Conservation (phyloP, 306 rosid genomes). For the Prunus davidiana region DNA sequence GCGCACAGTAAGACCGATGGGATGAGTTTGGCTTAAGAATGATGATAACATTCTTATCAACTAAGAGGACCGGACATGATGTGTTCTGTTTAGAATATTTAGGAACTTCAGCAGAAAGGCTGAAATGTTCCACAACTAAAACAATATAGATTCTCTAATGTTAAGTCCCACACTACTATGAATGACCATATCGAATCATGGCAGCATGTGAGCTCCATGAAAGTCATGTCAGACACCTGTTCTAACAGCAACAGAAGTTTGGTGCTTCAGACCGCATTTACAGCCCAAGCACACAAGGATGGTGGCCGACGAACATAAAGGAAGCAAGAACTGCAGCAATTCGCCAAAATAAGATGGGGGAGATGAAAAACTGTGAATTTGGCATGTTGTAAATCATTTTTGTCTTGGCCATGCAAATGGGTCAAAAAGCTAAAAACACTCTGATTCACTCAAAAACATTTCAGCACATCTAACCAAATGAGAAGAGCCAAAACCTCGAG, state of each 20-base stretch:
- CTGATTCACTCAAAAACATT: neutral
- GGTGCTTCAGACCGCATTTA: slow-evolving; percentile 1
- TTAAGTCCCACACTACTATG: neutral
- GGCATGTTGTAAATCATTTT: neutral
- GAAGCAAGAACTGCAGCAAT: neutral
- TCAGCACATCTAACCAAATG: neutral
- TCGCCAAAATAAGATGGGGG: neutral
- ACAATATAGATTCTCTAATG: neutral
- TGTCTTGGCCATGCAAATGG: neutral
- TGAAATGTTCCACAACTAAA: neutral
- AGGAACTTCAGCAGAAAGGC: neutral
- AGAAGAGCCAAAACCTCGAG: neutral
- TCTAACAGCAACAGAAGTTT: slow-evolving; percentile 12
- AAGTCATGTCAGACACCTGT: slow-evolving; percentile 1
- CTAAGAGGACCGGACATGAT: neutral
- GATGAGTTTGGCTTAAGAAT: neutral
- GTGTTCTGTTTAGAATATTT: neutral
- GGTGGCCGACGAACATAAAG: neutral
- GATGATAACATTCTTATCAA: neutral
- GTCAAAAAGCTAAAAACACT: neutral
- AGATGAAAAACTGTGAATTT: neutral
- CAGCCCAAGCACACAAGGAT: neutral
- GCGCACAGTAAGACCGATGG: neutral
- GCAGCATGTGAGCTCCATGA: neutral
- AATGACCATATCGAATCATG: neutral